phyloP scores from a whole-genome alignment of 345 rosid species.

The Murraya paniculata region DNA sequence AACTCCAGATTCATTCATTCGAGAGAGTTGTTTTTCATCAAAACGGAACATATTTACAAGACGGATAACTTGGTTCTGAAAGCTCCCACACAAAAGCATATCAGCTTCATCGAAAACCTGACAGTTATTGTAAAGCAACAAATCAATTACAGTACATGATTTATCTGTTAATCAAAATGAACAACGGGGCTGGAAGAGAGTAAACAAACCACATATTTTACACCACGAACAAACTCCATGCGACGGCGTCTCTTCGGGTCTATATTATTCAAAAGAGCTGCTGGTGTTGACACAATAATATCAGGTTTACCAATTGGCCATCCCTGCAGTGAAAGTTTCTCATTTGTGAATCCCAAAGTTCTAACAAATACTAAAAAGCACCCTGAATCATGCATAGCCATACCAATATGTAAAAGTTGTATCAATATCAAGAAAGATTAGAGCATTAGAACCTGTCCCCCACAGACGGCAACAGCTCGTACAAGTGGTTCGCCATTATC shows the following conservation, averaged over 20 bases:
- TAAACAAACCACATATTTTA: conserved; percentile 73
- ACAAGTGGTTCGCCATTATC: conserved; percentile 70
- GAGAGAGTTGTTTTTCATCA: conserved; percentile 76
- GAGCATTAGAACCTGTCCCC: conserved; percentile 56
- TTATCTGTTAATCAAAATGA: conserved; percentile 6
- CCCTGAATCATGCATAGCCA: neutral
- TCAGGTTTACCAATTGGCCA: conserved; percentile 79
- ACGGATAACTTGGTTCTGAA: conserved; percentile 84
- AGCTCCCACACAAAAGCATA: conserved; percentile 92
- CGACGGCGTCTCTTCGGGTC: conserved; percentile 53
- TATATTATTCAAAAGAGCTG: conserved; percentile 77
- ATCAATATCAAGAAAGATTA: neutral
- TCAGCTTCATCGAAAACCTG: conserved; percentile 99
- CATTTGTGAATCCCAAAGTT: conserved; percentile 20
- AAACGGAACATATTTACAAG: conserved; percentile 76
- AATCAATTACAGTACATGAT: neutral
- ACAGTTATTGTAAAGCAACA: conserved; percentile 17
- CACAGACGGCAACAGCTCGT: conserved; percentile 63
- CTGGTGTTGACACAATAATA: conserved; percentile 84
- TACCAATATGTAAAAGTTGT: neutral
- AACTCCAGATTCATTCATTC: conserved; percentile 26
- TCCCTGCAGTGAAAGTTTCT: conserved; percentile 53
- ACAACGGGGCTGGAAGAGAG: neutral
- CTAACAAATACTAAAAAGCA: neutral
- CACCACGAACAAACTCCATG: conserved; percentile 54